phyloP scores from a whole-genome alignment of 1,139 yeast species.

The Kodamaea sp. region DNA sequence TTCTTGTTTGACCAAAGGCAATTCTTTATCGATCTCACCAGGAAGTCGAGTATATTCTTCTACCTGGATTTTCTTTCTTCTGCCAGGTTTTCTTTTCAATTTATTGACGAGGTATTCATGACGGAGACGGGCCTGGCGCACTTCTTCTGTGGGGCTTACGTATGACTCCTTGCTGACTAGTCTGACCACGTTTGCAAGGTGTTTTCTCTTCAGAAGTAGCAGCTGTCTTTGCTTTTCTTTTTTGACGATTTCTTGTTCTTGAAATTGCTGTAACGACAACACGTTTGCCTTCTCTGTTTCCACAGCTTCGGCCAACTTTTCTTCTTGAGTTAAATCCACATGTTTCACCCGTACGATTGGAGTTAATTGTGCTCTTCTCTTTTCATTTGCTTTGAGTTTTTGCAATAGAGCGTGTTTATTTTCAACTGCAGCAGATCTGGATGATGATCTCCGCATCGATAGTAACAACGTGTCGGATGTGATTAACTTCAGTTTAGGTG shows the following conservation, averaged over 20 bases:
- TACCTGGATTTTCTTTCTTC: conserved; percentile 23
- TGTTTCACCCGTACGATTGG: conserved; percentile 47
- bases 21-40: conserved; percentile 39
- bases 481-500: conserved; percentile 20
- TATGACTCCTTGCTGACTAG: conserved; percentile 42
- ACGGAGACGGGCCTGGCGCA: conserved; percentile 42
- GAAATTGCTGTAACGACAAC: conserved; percentile 69
- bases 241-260: conserved; percentile 82
- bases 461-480: conserved; percentile 52
- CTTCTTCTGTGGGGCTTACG: conserved; percentile 55
- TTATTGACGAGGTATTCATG: conserved; percentile 29
- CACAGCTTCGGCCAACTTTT: conserved; percentile 78
- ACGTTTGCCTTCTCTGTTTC: conserved; percentile 81
- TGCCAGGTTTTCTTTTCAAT: conserved; percentile 42
- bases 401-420: conserved; percentile 78
- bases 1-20: conserved; percentile 36
- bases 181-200: conserved; percentile 57
- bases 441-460: conserved; percentile 66
- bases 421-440: conserved; percentile 76
- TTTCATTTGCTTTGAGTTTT: conserved; percentile 70
- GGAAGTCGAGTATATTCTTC: conserved; percentile 24
- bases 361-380: conserved; percentile 52
- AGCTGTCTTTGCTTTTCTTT: conserved; percentile 76
- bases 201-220: conserved; percentile 63
- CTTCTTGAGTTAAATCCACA: conserved; percentile 77